Evolutionary conservation across 805 yeast species (phyloP).

Genomic region (Nakazawaea wyomingensis): DNA sequence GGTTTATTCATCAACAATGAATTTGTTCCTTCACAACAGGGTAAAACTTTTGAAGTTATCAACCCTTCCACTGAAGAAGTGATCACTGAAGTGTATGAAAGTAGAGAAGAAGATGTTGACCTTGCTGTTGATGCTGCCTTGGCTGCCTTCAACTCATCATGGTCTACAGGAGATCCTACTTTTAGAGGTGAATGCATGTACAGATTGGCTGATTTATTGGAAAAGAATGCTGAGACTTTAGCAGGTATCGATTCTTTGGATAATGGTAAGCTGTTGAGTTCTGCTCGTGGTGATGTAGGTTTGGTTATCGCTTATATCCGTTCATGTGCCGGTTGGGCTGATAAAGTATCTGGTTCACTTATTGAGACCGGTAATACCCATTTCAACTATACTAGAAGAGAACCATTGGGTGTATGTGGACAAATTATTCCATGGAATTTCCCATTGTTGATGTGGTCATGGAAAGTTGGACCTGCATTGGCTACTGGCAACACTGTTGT

Average conservation of each 20-base stretch:
- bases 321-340: slow-evolving; percentile 90
- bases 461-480: slow-evolving; percentile 92
- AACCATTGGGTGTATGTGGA: slow-evolving; percentile 93
- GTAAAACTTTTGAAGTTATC: slow-evolving; percentile 57
- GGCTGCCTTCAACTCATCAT: slow-evolving; percentile 63
- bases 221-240: slow-evolving; percentile 61
- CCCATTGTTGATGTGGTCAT: slow-evolving; percentile 88
- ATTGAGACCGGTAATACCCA: slow-evolving; percentile 71
- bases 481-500: slow-evolving; percentile 89
- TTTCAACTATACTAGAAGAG: slow-evolving; percentile 76
- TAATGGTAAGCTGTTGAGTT: slow-evolving; percentile 77
- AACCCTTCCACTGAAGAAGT: slow-evolving; percentile 71
- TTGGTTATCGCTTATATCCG: slow-evolving; percentile 66
- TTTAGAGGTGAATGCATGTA: slow-evolving; percentile 57
- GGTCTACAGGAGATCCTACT: slow-evolving; percentile 69
- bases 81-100: slow-evolving; percentile 67
- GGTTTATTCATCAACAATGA: slow-evolving; percentile 64
- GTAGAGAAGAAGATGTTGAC: slow-evolving; percentile 74
- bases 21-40: slow-evolving; percentile 47
- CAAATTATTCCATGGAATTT: slow-evolving; percentile 97
- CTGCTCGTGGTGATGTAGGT: slow-evolving; percentile 72
- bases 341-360: slow-evolving; percentile 72
- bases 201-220: slow-evolving; percentile 76
- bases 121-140: slow-evolving; percentile 82
- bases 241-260: slow-evolving; percentile 83